Evolutionary conservation across 2,329 filamentous ascomycete genomes (phyloP).

Genomic region (Penicillium brevicompactum): DNA sequence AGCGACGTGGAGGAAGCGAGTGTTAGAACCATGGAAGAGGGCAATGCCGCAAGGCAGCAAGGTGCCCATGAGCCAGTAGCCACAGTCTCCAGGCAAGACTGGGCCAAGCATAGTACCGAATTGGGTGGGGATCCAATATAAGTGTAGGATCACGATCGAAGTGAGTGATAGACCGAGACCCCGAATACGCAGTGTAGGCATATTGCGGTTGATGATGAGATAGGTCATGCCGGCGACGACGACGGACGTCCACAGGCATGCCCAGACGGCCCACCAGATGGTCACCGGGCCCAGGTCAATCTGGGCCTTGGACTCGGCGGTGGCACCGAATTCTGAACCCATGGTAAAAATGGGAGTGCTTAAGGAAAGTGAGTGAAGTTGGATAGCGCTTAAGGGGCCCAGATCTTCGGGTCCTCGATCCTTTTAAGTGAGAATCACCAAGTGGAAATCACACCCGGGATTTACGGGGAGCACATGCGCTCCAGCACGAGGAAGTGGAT

Average conservation of each 20-base stretch:
- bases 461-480: neutral
- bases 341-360: constrained; percentile 18
- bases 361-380: constrained; percentile 19
- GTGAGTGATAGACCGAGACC: constrained; percentile 41
- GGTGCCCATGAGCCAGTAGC: constrained; percentile 69
- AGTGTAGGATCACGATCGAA: constrained; percentile 40
- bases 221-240: constrained; percentile 34
- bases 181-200: constrained; percentile 41
- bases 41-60: constrained; percentile 67
- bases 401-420: neutral
- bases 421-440: constrained; percentile 1
- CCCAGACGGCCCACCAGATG: constrained; percentile 34
- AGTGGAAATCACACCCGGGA: neutral
- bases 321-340: constrained; percentile 35
- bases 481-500: neutral
- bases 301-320: constrained; percentile 27
- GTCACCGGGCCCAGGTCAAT: constrained; percentile 23
- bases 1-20: constrained; percentile 62
- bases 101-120: constrained; percentile 39
- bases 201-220: constrained; percentile 35
- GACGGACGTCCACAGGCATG: constrained; percentile 35
- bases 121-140: constrained; percentile 41
- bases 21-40: constrained; percentile 66
- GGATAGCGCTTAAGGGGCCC: constrained; percentile 12
- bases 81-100: constrained; percentile 52